Evolutionary conservation across 2,329 filamentous ascomycete species (phyloP).

Genomic region (Nemania sp.): DNA sequence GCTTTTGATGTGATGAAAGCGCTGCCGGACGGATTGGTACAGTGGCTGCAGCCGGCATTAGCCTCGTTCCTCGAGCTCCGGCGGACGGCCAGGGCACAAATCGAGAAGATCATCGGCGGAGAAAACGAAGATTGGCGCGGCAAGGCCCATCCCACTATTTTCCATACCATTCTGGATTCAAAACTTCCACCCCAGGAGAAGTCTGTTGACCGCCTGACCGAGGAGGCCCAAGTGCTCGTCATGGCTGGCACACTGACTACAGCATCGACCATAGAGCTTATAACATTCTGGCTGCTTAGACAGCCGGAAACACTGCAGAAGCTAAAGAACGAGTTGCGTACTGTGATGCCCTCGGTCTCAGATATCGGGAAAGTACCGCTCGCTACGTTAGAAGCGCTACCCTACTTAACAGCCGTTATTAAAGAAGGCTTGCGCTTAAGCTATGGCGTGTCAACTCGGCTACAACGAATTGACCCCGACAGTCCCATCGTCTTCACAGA

Average conservation of each 20-base stretch:
- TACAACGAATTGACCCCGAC: constrained; percentile 15
- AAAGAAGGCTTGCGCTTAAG: constrained; percentile 16
- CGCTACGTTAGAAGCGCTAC: constrained; percentile 13
- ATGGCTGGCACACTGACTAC: constrained; percentile 22
- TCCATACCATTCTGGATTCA: constrained; percentile 12
- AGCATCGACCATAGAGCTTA: constrained; percentile 1
- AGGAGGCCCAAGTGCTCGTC: constrained; percentile 14
- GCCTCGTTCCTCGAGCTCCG: constrained; percentile 13
- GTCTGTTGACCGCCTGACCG: constrained; percentile 9
- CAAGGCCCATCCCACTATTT: constrained; percentile 15
- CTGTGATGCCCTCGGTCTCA: constrained; percentile 9
- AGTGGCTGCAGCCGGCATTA: not conserved
- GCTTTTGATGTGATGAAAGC: constrained; percentile 11
- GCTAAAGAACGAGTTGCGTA: constrained; percentile 15
- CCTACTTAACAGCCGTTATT: constrained; percentile 15
- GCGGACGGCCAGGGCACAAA: constrained; percentile 2
- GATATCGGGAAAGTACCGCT: constrained; percentile 6
- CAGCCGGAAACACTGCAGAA: constrained; percentile 13
- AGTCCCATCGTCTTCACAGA: constrained; percentile 12
- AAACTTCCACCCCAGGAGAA: constrained; percentile 7
- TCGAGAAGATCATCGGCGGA: constrained; percentile 7
- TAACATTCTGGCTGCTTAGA: constrained; percentile 17
- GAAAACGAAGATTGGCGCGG: constrained; percentile 17
- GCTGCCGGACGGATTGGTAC: not conserved
- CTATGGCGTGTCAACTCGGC: constrained; percentile 9